Conservation (phyloP, 441 rosid species). For the Brassica hybrid region DNA sequence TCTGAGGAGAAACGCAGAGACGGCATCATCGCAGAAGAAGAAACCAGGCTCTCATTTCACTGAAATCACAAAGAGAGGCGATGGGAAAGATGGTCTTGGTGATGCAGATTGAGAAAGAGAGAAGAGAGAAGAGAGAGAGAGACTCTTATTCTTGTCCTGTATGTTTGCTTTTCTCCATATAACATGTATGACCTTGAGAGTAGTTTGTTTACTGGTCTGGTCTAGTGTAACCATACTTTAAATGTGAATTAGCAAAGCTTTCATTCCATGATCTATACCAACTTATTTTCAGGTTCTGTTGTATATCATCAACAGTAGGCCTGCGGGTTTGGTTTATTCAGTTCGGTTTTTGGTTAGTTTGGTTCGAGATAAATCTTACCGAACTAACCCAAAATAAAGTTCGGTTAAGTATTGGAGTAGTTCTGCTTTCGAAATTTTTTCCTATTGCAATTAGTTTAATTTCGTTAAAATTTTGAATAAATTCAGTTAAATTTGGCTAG, state of each 20-base stretch:
- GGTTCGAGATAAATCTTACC: too few species aligned
- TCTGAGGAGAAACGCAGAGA: conserved; percentile 86
- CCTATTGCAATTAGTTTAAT: too few species aligned
- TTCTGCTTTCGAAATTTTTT: too few species aligned
- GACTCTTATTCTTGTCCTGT: not conserved
- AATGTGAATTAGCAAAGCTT: not conserved
- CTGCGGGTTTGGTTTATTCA: not conserved
- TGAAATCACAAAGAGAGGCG: conserved; percentile 83
- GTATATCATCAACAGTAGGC: not conserved
- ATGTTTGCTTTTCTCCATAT: not conserved
- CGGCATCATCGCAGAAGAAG: conserved; percentile 68
- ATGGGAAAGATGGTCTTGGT: conserved; percentile 98
- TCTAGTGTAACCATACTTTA: not conserved
- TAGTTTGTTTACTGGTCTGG: not conserved
- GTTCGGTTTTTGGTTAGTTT: too few species aligned
- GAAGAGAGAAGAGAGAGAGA: conserved; percentile 18
- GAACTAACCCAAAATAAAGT: too few species aligned
- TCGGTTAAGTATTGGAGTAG: too few species aligned
- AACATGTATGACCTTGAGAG: not conserved
- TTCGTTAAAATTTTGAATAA: too few species aligned
- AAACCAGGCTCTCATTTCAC: conserved; percentile 61
- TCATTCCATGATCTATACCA: not conserved
- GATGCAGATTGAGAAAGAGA: conserved; percentile 96
- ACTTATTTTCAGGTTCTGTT: not conserved
- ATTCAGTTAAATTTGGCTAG: too few species aligned